Evolutionary conservation across 139 green algal genomes (phyloP).

Genomic region (Tetraselmis striata): DNA sequence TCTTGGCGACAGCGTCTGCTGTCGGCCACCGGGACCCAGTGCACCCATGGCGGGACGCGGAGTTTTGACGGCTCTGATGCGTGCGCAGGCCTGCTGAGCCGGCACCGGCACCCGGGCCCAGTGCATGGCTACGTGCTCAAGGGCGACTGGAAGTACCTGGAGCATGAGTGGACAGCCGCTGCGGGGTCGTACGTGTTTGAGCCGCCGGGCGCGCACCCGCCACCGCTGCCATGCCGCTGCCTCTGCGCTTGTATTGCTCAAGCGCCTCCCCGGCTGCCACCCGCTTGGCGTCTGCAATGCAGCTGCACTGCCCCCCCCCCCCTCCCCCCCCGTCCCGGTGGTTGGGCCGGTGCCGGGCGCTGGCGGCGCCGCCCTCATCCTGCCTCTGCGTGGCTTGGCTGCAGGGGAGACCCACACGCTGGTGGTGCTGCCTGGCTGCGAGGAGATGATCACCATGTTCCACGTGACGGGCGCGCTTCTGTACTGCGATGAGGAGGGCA

Average conservation of each 20-base stretch:
- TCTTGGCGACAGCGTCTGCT: no score
- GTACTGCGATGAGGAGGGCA: constrained; percentile 12
- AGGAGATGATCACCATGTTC: constrained; percentile 24
- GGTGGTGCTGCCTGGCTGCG: constrained; percentile 10
- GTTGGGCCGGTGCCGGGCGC: no score
- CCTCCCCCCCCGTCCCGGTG: no score
- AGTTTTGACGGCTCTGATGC: no score
- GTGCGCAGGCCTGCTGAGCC: constrained; percentile 3
- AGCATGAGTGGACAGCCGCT: constrained; percentile 13
- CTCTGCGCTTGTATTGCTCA: no score
- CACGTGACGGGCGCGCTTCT: constrained; percentile 13
- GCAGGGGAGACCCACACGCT: constrained; percentile 16
- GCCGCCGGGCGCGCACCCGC: constrained; percentile 5
- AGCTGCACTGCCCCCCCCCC: no score
- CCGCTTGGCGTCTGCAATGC: no score
- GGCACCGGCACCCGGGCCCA: constrained; percentile 7
- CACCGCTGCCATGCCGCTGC: no score
- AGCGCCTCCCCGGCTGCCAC: no score
- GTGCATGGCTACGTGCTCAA: constrained; percentile 15
- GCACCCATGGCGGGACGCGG: no score
- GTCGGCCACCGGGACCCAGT: no score
- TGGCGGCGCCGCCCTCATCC: no score
- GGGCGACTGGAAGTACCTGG: constrained; percentile 14
- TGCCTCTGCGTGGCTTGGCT: background rate
- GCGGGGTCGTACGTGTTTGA: constrained; percentile 19